Conservation (phyloP, 768 basidiomycete genomes). For the Flagelloscypha sp. region DNA sequence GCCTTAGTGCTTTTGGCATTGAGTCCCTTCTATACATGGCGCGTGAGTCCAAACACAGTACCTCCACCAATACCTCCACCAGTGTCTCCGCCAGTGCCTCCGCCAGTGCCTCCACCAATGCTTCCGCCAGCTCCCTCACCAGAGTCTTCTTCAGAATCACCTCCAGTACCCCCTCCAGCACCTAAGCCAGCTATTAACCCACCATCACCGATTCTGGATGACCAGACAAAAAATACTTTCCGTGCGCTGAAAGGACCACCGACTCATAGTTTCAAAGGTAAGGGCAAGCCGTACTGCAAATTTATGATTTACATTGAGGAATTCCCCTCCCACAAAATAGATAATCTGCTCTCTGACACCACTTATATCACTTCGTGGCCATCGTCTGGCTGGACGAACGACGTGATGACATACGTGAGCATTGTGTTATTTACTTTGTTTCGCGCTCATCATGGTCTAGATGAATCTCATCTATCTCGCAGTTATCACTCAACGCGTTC, state of each 20-base stretch:
- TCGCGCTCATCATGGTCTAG: constrained; percentile 22
- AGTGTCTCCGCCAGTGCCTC: too few relatives aligned
- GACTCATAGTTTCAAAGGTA: constrained; percentile 51
- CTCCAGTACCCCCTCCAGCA: too few relatives aligned
- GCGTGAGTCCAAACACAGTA: too few relatives aligned
- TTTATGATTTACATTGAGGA: not conserved
- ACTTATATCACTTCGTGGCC: constrained; percentile 70
- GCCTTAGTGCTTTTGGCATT: not conserved
- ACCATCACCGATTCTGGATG: too few relatives aligned
- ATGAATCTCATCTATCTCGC: constrained; percentile 53
- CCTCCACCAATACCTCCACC: too few relatives aligned
- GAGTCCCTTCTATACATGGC: too few relatives aligned
- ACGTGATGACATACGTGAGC: constrained; percentile 65
- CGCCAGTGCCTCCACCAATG: too few relatives aligned
- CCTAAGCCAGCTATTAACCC: too few relatives aligned
- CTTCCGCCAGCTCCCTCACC: too few relatives aligned
- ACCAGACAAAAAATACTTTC: too few relatives aligned
- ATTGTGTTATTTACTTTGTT: constrained; percentile 1
- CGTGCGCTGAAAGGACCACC: constrained; percentile 38
- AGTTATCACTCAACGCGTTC: constrained; percentile 48
- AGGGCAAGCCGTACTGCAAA: constrained; percentile 3
- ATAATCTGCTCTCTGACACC: constrained; percentile 51
- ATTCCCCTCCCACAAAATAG: constrained; percentile 28
- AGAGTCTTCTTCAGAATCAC: too few relatives aligned
- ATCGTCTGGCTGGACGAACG: constrained; percentile 78